Evolutionary conservation across 1,284 basidiomycete species (phyloP), one percentile per base, ranked within the genome.

Genomic region (Porodaedalea pini): DNA sequence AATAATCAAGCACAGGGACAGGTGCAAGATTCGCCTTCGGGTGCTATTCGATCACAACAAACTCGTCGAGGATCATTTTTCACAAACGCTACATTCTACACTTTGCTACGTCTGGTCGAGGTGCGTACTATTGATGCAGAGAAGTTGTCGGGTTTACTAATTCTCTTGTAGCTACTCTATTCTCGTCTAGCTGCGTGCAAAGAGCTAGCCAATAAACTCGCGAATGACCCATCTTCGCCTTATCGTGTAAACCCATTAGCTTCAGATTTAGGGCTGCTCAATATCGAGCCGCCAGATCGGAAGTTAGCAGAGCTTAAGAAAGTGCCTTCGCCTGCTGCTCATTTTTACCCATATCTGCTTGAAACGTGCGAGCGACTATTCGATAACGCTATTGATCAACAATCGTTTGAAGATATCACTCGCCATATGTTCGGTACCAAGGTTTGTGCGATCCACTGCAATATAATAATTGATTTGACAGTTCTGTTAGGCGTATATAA

Each of bases 341-440:
- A 94, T 66, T 91, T 84, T 65, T 98, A 98, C 67, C 85, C 86
- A 55, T 80, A 94, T 57, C 75, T 95, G 63, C 80, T 99, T 21
- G 90, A 90, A 61, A 84, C 92, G 5, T 92, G 91, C 68, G 95
- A 98, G 72, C 83, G 88, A 59, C 71, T 98, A 54, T 98, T 98
- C 65, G 94, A 97, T 68, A 90, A 90, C 63, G 92, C 96, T 68
- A 79, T 98, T 25, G 96, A 98, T 66, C 88, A 88, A 62, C 76
- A 78, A 43, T 81, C 79, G 1, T 98, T 94, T 68, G 96, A 99
- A 71, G 96, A 98, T 66, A 89, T 90, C 64, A 82, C 95, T 73
- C 79, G 96, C 31, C 82, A 81, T 64, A 92, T 98, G 85, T 98
- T 95, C 73, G 93, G 93, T 25, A 86, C 88, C 60, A 82, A 82